Base-by-base conservation (phyloP, 306 rosid species). In the Cucurbita argyrosperma region DNA sequence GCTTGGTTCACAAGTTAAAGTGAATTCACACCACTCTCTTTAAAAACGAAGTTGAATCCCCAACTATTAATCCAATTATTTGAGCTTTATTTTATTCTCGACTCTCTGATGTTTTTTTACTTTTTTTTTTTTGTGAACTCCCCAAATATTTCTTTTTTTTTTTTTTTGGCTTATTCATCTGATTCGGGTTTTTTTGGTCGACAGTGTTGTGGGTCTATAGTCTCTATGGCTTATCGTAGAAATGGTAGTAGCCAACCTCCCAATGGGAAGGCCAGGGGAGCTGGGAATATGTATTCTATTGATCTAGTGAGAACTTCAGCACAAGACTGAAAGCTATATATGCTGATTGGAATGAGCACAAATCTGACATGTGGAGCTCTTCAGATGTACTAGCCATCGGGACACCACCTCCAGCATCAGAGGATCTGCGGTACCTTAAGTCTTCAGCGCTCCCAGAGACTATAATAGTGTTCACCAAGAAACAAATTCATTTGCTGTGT, bases 361-460 rank as follows among this genome's bases (percentile, higher is more conserved):
- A 69, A 78, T 56, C 83, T 61, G 89, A 85, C 57, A 40, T 86
- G 76, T 93, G 98, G 98, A 83, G 84, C 43, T 87, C 97, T 64
- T 81, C 92, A 73, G 94, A 89, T 74, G 92, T 87, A 60, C 72
- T 93, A 55, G 84, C 90, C 2, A 62, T 90, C 37, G 87, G 90
- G 62, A 87, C 1, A 23, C 26, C 1, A 23, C 26, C 92, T 55
- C 97, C 96, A 57, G 81, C 90, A 61, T 89, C 98, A 1, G 98
- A 93, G 23, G 98, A 93, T 75, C 83, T 93, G 79, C 92, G 98
- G 16, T 93, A 90, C 81, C 85, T 89, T 53, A 93, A 93, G 74
- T 90, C 98, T 57, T 87, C 98, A 0, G 92, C 98, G 3, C 83
- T 93, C 82, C 98, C 98, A 0, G 98, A 89, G 75, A 93, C 97